Percentiles rank a stretch among this genome's conserved stretches.
phyloP scores from a whole-genome alignment of 129 eudicot species.

The Solidago caesia region DNA sequence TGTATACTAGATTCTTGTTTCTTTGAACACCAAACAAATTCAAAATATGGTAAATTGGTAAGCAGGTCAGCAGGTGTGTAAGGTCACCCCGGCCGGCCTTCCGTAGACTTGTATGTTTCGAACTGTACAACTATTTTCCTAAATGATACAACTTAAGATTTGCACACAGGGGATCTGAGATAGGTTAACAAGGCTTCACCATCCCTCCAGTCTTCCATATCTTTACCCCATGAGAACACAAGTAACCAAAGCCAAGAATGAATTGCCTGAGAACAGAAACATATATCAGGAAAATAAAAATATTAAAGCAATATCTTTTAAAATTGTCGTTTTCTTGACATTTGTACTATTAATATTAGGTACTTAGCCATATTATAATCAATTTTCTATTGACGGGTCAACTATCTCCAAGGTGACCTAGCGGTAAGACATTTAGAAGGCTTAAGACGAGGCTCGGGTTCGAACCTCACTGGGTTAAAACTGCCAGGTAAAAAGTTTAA shows the following conservation, averaged over 20 bases:
- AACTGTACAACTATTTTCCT: constrained; percentile 24
- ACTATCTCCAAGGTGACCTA: not conserved
- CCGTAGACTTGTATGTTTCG: not conserved
- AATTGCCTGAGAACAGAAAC: constrained; percentile 52
- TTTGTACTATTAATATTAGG: not conserved
- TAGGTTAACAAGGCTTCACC: constrained; percentile 10
- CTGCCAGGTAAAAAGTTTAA: too few species aligned
- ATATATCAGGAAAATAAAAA: not conserved
- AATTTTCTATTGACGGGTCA: too few species aligned
- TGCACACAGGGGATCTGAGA: constrained; percentile 14
- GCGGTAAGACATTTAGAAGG: too few species aligned
- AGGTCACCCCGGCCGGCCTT: constrained; percentile 1
- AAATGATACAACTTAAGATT: constrained; percentile 16
- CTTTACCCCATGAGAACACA: constrained; percentile 27
- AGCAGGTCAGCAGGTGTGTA: constrained; percentile 20
- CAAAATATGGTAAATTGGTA: constrained; percentile 8
- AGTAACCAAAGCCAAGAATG: constrained; percentile 85
- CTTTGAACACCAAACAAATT: constrained; percentile 6
- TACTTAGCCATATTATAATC: not conserved
- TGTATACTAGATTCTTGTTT: too few species aligned
- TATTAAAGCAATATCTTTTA: not conserved
- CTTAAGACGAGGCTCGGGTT: too few species aligned
- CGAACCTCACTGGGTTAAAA: too few species aligned
- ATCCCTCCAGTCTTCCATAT: constrained; percentile 10
- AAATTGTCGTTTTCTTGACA: not conserved